A percentile compares a stretch with the other conserved stretches of the same genome.
Conservation (phyloP, 2,329 filamentous ascomycete genomes). For the Talaromyces verruculosus region DNA sequence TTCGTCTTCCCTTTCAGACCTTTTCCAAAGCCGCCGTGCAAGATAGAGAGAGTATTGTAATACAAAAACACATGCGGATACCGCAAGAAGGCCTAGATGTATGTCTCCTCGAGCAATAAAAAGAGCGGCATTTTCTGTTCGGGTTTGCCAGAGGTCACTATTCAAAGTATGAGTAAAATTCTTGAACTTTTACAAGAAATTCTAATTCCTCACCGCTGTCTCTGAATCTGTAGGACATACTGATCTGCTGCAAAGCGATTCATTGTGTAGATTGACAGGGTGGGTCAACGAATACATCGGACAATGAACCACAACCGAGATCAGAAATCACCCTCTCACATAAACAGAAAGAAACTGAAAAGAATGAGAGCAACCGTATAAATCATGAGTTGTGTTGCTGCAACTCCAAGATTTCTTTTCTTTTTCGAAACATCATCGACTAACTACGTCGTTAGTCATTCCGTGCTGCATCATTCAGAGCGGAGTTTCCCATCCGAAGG, state of each 20-base stretch:
- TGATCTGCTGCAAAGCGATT: neutral
- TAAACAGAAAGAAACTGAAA: neutral
- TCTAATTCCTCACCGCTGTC: neutral
- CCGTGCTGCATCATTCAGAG: neutral
- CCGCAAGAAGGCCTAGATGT: slow-evolving; percentile 26
- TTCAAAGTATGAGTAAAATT: neutral
- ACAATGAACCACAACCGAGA: neutral
- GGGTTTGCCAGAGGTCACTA: slow-evolving; percentile 27
- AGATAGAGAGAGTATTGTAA: slow-evolving; percentile 22
- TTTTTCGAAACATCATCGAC: neutral
- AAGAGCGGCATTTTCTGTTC: slow-evolving; percentile 26
- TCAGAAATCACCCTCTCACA: neutral
- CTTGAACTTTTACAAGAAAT: neutral
- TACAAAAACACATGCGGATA: slow-evolving; percentile 26
- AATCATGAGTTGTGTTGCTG: neutral
- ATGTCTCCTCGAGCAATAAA: slow-evolving; percentile 30
- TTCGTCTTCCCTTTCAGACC: slow-evolving; percentile 11
- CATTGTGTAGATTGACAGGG: neutral
- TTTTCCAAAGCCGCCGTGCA: slow-evolving; percentile 17
- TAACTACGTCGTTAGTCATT: neutral
- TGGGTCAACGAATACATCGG: neutral
- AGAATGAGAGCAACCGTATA: neutral
- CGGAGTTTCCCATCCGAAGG: neutral
- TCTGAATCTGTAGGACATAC: neutral
- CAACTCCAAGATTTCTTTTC: neutral